Evolutionary conservation across 1,284 basidiomycete species (phyloP).

Genomic region (Malassezia globosa): DNA sequence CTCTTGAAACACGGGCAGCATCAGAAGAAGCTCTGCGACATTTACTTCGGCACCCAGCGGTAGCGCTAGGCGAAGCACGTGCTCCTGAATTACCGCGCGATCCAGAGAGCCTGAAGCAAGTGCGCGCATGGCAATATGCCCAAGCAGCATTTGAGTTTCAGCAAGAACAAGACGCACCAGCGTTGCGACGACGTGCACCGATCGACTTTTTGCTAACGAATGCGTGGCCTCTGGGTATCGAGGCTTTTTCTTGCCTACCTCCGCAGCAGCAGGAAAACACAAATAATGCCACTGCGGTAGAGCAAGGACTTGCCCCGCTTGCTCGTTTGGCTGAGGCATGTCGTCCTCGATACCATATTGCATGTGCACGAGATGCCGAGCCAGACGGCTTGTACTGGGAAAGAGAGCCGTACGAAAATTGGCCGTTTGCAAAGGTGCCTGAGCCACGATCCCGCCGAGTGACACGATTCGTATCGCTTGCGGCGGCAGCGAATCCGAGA

Average conservation of each 20-base stretch:
- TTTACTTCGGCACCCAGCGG: constrained; percentile 9
- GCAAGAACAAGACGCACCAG: constrained; percentile 5
- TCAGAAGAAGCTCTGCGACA: background rate
- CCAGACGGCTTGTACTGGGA: constrained; percentile 36
- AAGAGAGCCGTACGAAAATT: constrained; percentile 32
- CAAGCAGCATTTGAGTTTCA: constrained; percentile 13
- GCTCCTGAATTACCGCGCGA: constrained; percentile 7
- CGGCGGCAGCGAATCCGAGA: constrained; percentile 30
- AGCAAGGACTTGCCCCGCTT: constrained; percentile 33
- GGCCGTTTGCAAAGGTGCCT: constrained; percentile 9
- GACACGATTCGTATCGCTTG: constrained; percentile 38
- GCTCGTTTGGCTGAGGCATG: constrained; percentile 21
- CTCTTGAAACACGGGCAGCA: constrained; percentile 3
- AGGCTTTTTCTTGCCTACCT: constrained; percentile 18
- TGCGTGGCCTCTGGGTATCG: constrained; percentile 33
- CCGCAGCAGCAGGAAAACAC: constrained; percentile 1
- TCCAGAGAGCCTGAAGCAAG: constrained; percentile 24
- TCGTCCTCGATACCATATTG: constrained; percentile 37
- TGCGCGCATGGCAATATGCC: constrained; percentile 1
- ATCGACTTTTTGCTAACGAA: constrained; percentile 39
- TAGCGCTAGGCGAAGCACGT: constrained; percentile 8
- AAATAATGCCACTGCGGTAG: constrained; percentile 24
- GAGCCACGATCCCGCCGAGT: constrained; percentile 4
- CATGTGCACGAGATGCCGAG: constrained; percentile 21
- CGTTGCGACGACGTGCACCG: constrained; percentile 16